Base-by-base conservation (phyloP, 768 basidiomycete genomes). In the Austroboletus eburneus region DNA sequence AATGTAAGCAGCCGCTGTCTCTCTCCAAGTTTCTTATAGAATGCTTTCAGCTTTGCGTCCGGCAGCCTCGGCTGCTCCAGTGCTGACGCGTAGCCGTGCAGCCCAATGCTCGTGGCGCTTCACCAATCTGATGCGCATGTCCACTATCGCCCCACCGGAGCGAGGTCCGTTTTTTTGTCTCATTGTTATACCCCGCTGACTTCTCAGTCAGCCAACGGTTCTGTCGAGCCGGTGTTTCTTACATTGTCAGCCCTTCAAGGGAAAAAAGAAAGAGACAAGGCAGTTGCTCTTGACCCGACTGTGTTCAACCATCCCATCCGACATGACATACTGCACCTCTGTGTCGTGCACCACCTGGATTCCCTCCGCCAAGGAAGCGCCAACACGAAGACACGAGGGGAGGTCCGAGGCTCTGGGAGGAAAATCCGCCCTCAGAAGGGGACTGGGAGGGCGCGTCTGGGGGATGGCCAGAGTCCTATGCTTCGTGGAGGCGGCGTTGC, bases 391-490 rank as follows among this genome's bases (percentile, higher is more conserved):
- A 91, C 87, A 25, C 86, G 96, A 46, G 82, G 79, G 20, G 91
- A 97, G 67, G 92, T 98, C 12, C 76, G 79, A 43, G 92, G 89
- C 32, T 95, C 92, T 2, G 91, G 91, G 9, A 72, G 76, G 58
- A 99, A 99, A 71, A 80, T 98, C 48, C 80, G 85, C 32, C 83
- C 76, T 6, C 96, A 99, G 66, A 99, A 99, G 67, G 95, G 95
- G 9, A 78, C 81, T 14, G 95, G 96, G 49, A 75, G 68, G 55
- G 96, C 96, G 9, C 90, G 96, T 62, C 71, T 96, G 9, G 95
- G 94, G 39, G 91, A 93, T 57, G 81, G 74, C 2, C 88, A 91
- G 57, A 87, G 81, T 64, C 91, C 91, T 2, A 89, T 91, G 77
- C 78, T 85, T 45, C 76, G 84, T 25, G 95, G 95, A 27, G 96